Evolutionary conservation across 1,284 basidiomycete species (phyloP).

Genomic region (Irpex lacteus): DNA sequence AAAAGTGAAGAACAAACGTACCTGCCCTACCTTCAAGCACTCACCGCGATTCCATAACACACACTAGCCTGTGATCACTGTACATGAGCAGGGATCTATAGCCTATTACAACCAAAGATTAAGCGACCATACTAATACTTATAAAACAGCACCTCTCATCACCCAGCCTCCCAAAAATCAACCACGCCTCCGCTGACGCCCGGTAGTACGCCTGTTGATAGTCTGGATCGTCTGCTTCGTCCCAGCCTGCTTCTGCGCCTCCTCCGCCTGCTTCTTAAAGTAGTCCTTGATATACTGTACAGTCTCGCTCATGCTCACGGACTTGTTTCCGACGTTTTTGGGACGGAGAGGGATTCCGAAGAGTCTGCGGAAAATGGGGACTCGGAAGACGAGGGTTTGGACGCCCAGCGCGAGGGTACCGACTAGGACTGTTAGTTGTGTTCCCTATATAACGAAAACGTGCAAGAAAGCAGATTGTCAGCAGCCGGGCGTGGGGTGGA

Average conservation of each 20-base stretch:
- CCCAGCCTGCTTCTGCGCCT: background rate
- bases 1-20: background rate
- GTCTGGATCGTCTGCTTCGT: background rate
- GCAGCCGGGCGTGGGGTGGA: conserved; percentile 8
- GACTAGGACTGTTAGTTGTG: conserved; percentile 60
- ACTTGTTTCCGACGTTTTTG: background rate
- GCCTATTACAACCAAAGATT: background rate
- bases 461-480: background rate
- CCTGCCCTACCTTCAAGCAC: background rate
- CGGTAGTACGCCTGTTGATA: background rate
- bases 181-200: background rate
- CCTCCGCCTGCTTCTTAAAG: background rate
- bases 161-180: background rate
- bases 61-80: background rate
- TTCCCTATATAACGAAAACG: conserved; percentile 39
- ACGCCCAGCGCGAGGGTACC: conserved; percentile 39
- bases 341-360: conserved; percentile 41
- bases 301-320: conserved; percentile 1
- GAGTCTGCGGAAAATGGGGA: conserved; percentile 41
- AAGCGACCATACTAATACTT: background rate
- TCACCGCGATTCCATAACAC: too few species aligned
- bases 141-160: background rate
- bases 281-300: background rate
- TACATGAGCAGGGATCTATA: background rate
- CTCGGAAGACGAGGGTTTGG: conserved; percentile 49